Base-by-base conservation (phyloP, 2,329 filamentous ascomycete species). In the Colletotrichum shisoi region DNA sequence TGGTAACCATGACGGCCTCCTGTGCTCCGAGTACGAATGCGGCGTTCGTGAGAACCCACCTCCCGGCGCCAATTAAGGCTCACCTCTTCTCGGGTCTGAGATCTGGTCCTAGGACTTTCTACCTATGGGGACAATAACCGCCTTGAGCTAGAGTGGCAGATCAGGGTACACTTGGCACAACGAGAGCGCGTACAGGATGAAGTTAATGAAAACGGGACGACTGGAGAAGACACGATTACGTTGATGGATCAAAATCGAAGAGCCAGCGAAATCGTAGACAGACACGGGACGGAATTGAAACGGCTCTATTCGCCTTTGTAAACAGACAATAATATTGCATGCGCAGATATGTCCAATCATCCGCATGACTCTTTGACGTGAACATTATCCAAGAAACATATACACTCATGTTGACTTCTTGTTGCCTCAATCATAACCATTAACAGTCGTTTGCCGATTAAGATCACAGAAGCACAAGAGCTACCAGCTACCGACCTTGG, bases 401-500 rank as follows among this genome's bases (percentile, higher is more conserved):
- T 42, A 17, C 21, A 7, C 13, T 19, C 19, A 37, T 24, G 24
- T 53, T 42, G 17, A 6, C 27, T 31, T 49, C 2, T 19, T 27
- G 15, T 27, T 34, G n/a, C 17, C 3, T 9, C 11, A 62, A 13
- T 56, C 51, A 13, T 57, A 34, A 27, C 21, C 31, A 15, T 48
- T 17, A 3, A 17, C 40, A 42, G 27, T 24, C 45, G 48, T 31
- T 34, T 19, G 19, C 34, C 49, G 13, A 54, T 21, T 34, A 24
- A 48, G 42, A 34, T 15, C 42, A 13, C 11, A 51, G 6, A 37
- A 24, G 31, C 39, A 39, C 27, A 46, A 31, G 31, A 54, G 12
- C 40, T 57, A 67, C 73, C 74, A 79, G 1, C 68, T 75, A 2
- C 69, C 76, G 8, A 70, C 79, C 31, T 85, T 69, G 17, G 76